Evolutionary conservation across 139 green algal genomes (phyloP), one percentile per base, ranked within the genome.

Genomic region (Tetratostichococcus sp.): DNA sequence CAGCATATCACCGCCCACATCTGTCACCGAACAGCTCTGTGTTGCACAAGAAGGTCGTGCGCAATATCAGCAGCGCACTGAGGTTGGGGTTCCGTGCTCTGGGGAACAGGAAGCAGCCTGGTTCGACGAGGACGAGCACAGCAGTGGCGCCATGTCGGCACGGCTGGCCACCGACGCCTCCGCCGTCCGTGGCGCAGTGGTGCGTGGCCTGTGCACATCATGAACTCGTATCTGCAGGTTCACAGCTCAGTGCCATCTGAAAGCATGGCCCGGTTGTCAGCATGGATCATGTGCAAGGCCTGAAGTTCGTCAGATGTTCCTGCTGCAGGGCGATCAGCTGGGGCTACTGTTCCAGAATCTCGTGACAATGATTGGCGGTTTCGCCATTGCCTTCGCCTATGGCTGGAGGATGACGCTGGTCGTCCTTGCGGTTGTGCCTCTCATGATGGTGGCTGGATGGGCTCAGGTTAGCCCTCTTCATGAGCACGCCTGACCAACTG

Each of bases 351-450:
- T 78, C 0, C 80, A 90, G 77, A 89, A 86, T 65, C 57, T 89
- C 35, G 83, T 87, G 23, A 89, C 85, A 3, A 65, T 89, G 16
- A 42, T 86, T 28, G 85, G 43, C 8, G 80, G 73, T 32, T 87
- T 88, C 73, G 50, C 85, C 19, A 82, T 94, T 4, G 89, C 89
- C 17, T 92, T 95, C 69, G 78, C 83, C 32, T 82, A 83, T 66
- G 72, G 80, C 70, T 96, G 90, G 90, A 83, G 87, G 67, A 89
- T 95, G 84, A 88, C 91, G 57, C 82, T 96, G 43, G 85, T 97
- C 1, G 77, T 94, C 30, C 87, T 88, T 0, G 86, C 85, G 16
- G 67, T 75, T 14, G 59, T 95, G 25, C 93, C 93, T 1, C 70
- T 97, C 28, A 42, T 97, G 23, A 73, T 77, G 8, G 23, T 85